Conservation (phyloP, 805 yeast genomes). For the Candida wancherniae region DNA sequence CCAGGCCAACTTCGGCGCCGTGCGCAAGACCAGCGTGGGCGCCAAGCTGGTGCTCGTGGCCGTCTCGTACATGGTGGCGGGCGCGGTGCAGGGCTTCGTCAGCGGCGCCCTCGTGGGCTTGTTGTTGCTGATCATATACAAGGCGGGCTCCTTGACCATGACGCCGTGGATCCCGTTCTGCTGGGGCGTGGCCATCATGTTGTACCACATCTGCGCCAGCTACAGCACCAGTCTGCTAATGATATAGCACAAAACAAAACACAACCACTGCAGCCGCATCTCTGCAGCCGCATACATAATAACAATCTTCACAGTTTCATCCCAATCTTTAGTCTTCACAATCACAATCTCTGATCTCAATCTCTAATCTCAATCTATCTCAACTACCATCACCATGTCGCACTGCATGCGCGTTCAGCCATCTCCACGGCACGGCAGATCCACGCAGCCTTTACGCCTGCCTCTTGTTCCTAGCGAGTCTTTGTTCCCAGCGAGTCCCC, state of each 20-base stretch:
- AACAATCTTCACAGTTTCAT: too few relatives aligned
- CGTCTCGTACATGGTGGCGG: constrained; percentile 45
- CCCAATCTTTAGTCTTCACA: too few relatives aligned
- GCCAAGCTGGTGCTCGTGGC: constrained; percentile 39
- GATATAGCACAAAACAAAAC: constrained; percentile 5
- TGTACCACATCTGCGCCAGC: constrained; percentile 62
- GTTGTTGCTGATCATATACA: constrained; percentile 67
- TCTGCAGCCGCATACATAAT: too few relatives aligned
- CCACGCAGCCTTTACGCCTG: too few relatives aligned
- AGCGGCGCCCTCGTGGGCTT: constrained; percentile 78
- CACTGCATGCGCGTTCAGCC: too few relatives aligned
- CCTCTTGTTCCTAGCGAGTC: too few relatives aligned
- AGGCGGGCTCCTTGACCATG: constrained; percentile 79
- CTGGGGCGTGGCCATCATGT: constrained; percentile 65
- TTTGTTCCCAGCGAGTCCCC: too few relatives aligned
- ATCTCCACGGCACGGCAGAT: too few relatives aligned
- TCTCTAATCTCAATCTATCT: too few relatives aligned
- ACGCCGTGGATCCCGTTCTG: constrained; percentile 93
- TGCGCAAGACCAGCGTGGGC: constrained; percentile 2
- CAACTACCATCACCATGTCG: too few relatives aligned
- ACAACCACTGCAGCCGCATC: too few relatives aligned
- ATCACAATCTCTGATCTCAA: too few relatives aligned
- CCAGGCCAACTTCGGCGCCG: constrained; percentile 2
- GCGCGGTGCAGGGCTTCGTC: constrained; percentile 59
- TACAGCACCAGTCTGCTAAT: constrained; percentile 47